phyloP scores from a whole-genome alignment of 331 rosid genomes.

The Cydonia oblonga region DNA sequence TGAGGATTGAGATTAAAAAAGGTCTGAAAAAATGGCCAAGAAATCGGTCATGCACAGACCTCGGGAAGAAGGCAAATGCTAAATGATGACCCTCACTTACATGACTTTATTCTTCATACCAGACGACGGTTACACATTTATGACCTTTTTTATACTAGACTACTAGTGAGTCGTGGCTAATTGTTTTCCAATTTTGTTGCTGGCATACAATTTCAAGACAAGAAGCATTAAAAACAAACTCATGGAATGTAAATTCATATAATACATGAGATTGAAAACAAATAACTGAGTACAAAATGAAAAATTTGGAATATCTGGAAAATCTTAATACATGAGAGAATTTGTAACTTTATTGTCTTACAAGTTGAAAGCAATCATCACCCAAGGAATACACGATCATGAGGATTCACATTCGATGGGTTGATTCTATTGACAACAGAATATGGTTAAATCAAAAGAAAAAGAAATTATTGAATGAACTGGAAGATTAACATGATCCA shows the following conservation, averaged over 20 bases:
- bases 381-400: conserved; percentile 3
- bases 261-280: not conserved
- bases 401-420: conserved; percentile 10
- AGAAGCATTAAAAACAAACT: not conserved
- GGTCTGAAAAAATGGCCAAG: no score
- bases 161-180: not conserved
- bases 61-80: no score
- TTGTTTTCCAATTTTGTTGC: not conserved
- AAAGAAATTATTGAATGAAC: conserved; percentile 9
- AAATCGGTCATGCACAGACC: no score
- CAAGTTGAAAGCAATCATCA: conserved; percentile 5
- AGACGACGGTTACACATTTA: no score
- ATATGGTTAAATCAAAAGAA: conserved; percentile 11
- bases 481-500: conserved; percentile 10
- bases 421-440: conserved; percentile 2
- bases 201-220: not conserved
- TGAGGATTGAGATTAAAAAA: no score
- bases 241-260: not conserved
- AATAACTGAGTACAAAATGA: not conserved
- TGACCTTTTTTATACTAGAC: no score
- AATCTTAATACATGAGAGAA: not conserved
- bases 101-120: no score
- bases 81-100: no score
- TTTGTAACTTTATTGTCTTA: conserved; percentile 10
- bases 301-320: not conserved